These are phyloP conservation scores for Podila horticola DNA, from an alignment of 192 early-diverging fungal genomes.

Conservation along the genomic window DNA sequence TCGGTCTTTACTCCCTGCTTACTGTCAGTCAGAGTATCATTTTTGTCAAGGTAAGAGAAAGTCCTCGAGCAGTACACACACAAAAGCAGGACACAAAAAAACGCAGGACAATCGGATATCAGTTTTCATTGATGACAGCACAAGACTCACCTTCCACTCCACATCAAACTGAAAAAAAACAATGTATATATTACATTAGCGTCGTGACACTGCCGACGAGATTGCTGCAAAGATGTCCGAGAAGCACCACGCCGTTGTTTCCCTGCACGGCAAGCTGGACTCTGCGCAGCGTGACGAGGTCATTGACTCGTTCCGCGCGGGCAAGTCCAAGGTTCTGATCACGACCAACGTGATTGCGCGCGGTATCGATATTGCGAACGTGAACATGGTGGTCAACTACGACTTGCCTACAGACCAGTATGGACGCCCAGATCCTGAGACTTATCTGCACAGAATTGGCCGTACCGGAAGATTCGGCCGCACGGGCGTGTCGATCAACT, in stretches of 20 bases:
- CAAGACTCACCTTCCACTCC: background rate
- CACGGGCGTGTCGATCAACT: slow-evolving; percentile 93
- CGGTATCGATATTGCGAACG: slow-evolving; percentile 97
- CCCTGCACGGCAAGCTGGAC: slow-evolving; percentile 86
- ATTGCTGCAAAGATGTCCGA: slow-evolving; percentile 78
- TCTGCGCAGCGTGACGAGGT: slow-evolving; percentile 84
- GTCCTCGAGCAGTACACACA: slow-evolving; percentile 4
- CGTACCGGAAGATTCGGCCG: slow-evolving; percentile 98
- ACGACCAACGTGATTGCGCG: slow-evolving; percentile 97
- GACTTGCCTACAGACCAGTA: slow-evolving; percentile 85
- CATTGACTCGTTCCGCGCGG: slow-evolving; percentile 93
- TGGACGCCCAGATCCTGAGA: slow-evolving; percentile 84
- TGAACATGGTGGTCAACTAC: slow-evolving; percentile 96
- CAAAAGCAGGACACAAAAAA: too few relatives aligned
- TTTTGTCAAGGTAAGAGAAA: slow-evolving; percentile 79
- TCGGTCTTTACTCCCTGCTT: slow-evolving; percentile 80
- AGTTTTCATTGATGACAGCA: too few relatives aligned
- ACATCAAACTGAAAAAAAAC: background rate
- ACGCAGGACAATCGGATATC: too few relatives aligned
- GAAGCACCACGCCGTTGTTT: slow-evolving; percentile 86
- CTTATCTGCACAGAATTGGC: slow-evolving; percentile 98
- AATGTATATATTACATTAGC: slow-evolving; percentile 44
- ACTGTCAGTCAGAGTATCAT: slow-evolving; percentile 97
- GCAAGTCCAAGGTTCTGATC: slow-evolving; percentile 92
- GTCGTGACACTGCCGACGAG: slow-evolving; percentile 83